phyloP scores from a whole-genome alignment of 1,139 yeast genomes.

The Taiozyma sp. region DNA sequence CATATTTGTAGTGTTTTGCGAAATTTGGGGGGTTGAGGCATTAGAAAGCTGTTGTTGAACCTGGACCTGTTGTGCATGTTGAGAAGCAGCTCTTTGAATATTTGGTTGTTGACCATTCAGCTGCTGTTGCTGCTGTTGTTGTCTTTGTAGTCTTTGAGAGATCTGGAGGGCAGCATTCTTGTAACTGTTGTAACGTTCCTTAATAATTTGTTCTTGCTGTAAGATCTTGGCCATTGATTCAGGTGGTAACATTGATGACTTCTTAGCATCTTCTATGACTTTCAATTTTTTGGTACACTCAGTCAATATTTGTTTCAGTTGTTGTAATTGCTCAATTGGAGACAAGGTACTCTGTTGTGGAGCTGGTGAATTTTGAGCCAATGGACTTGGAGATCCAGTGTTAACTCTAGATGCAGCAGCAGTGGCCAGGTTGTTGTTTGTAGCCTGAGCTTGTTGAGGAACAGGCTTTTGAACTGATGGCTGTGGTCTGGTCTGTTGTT shows the following conservation, averaged over 20 bases:
- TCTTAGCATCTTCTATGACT: conserved; percentile 32
- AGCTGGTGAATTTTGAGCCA: conserved; percentile 8
- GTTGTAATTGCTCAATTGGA: conserved; percentile 28
- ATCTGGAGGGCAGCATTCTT: conserved; percentile 19
- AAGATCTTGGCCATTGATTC: conserved; percentile 25
- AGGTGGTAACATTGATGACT: conserved; percentile 28
- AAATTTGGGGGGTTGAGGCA: conserved; percentile 2
- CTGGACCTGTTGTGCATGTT: conserved; percentile 13
- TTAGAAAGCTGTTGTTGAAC: conserved; percentile 13
- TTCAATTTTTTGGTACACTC: conserved; percentile 40
- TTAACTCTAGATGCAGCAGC: conserved; percentile 4
- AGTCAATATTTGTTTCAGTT: conserved; percentile 28
- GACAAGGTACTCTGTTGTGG: conserved; percentile 7
- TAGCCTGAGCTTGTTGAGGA: conserved; percentile 1
- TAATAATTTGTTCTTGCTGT: conserved; percentile 26
- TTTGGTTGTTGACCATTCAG: background rate
- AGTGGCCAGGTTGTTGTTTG: conserved; percentile 6
- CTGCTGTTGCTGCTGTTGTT: conserved; percentile 18
- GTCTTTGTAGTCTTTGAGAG: conserved; percentile 17
- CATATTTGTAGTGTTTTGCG: background rate
- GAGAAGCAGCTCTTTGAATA: background rate
- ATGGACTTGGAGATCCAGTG: conserved; percentile 18
- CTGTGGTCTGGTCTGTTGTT: conserved; percentile 6
- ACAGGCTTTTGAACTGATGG: conserved; percentile 1
- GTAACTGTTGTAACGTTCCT: conserved; percentile 18